Evolutionary conservation across 1,284 basidiomycete species (phyloP).

Genomic region (Sporisorium iseilematis-ciliati): DNA sequence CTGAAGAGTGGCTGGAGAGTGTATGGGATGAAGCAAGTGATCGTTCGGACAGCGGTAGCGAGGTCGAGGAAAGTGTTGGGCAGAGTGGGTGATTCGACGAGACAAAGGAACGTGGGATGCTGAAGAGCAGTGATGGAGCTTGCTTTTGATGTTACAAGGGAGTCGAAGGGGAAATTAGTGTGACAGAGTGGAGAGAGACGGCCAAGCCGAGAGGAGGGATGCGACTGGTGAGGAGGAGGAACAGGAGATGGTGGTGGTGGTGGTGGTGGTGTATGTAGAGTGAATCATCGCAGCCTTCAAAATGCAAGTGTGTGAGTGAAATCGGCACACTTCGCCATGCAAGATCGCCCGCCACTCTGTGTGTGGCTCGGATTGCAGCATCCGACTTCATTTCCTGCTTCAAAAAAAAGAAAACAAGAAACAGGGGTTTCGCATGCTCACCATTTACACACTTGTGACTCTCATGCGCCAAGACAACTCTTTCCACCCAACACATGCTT

Average conservation of each 20-base stretch:
- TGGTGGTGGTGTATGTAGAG: conserved; percentile 7
- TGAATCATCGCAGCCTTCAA: neutral
- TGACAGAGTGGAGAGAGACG: conserved; percentile 3
- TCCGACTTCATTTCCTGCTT: neutral
- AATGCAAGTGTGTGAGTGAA: neutral
- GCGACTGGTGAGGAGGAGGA: conserved; percentile 5
- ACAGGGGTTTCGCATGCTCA: conserved; percentile 10
- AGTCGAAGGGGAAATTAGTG: neutral
- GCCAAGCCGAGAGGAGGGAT: neutral
- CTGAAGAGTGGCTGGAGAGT: neutral
- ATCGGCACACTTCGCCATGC: neutral
- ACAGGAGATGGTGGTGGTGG: too few species aligned
- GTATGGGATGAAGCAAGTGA: neutral
- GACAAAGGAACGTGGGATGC: conserved; percentile 39
- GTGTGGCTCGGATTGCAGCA: conserved; percentile 13
- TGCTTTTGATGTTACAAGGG: conserved; percentile 1
- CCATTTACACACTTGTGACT: neutral
- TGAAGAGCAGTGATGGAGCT: conserved; percentile 43
- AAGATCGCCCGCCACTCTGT: neutral
- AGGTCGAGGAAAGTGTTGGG: neutral
- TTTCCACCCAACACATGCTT: too few species aligned
- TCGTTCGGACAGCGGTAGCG: neutral
- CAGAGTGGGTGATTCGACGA: neutral
- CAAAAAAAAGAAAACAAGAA: neutral
- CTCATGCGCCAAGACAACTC: conserved; percentile 2